Conservation (phyloP, 768 basidiomycete genomes). For the Vararia minispora region DNA sequence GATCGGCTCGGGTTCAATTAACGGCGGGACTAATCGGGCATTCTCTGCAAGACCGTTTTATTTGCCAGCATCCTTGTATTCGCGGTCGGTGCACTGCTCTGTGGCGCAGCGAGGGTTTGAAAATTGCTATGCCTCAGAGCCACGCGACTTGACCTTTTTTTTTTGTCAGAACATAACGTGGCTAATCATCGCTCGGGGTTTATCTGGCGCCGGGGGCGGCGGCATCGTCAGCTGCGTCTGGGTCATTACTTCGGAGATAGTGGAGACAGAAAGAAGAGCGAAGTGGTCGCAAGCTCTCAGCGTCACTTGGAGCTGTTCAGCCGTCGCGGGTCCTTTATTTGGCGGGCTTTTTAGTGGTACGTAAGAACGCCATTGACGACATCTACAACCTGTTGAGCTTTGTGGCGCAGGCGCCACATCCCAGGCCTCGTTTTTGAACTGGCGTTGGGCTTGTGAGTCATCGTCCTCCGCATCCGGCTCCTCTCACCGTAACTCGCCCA, state of each 20-base stretch:
- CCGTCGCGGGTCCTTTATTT: constrained; percentile 72
- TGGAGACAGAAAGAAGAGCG: constrained; percentile 55
- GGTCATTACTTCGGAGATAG: constrained; percentile 80
- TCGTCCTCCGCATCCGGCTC: constrained; percentile 6
- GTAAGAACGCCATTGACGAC: constrained; percentile 15
- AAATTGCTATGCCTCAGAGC: constrained; percentile 10
- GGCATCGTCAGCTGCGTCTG: constrained; percentile 81
- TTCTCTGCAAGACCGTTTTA: constrained; percentile 41
- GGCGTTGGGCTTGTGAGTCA: constrained; percentile 81
- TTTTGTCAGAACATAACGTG: constrained; percentile 37
- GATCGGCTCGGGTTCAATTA: constrained; percentile 6
- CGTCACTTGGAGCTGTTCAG: constrained; percentile 80
- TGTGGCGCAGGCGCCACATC: constrained; percentile 13
- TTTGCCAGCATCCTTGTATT: constrained; percentile 69
- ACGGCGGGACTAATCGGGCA: constrained; percentile 4
- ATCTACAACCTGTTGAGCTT: too few relatives aligned
- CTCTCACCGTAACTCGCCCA: constrained; percentile 21
- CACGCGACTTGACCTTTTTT: constrained; percentile 6
- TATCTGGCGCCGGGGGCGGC: constrained; percentile 77
- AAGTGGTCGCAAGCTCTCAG: constrained; percentile 83
- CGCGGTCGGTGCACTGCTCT: constrained; percentile 67
- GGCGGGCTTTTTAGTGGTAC: constrained; percentile 74
- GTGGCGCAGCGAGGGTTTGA: constrained; percentile 60
- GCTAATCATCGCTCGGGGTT: constrained; percentile 54
- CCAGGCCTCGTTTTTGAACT: too few relatives aligned